Conservation (phyloP, 768 basidiomycete species). For the Rhizopogon rudus region DNA sequence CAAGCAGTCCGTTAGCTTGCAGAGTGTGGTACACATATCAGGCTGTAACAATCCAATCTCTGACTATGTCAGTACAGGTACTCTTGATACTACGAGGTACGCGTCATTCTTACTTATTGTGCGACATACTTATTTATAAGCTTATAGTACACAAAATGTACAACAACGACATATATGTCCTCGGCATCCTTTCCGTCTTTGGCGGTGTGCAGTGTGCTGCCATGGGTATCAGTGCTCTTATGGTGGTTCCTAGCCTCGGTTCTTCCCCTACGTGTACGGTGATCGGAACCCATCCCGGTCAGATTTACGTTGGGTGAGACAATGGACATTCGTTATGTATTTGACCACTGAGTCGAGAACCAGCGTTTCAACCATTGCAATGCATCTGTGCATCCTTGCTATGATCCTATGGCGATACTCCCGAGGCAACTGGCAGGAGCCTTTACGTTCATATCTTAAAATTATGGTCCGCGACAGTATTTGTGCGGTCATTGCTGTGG, state of each 20-base stretch:
- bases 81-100: conserved; percentile 16
- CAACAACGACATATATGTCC: conserved; percentile 3
- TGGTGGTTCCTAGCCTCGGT: conserved; percentile 5
- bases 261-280: conserved; percentile 14
- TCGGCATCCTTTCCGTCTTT: conserved; percentile 7
- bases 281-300: conserved; percentile 6
- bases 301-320: conserved; percentile 15
- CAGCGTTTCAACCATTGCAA: conserved; percentile 16
- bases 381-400: conserved; percentile 8
- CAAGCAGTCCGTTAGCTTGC: conserved; percentile 6
- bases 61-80: conserved; percentile 8
- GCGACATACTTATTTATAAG: background rate
- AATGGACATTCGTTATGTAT: background rate
- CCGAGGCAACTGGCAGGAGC: background rate
- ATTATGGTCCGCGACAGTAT: conserved; percentile 10
- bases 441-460: background rate
- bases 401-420: conserved; percentile 17
- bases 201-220: conserved; percentile 7
- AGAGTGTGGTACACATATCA: conserved; percentile 15
- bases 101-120: background rate
- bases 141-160: conserved; percentile 15
- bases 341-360: background rate
- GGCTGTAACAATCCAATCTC: conserved; percentile 7
- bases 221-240: conserved; percentile 12
- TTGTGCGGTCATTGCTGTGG: conserved; percentile 4